Conservation (phyloP, 164 flowering plant species). For the Protea cynaroides region DNA sequence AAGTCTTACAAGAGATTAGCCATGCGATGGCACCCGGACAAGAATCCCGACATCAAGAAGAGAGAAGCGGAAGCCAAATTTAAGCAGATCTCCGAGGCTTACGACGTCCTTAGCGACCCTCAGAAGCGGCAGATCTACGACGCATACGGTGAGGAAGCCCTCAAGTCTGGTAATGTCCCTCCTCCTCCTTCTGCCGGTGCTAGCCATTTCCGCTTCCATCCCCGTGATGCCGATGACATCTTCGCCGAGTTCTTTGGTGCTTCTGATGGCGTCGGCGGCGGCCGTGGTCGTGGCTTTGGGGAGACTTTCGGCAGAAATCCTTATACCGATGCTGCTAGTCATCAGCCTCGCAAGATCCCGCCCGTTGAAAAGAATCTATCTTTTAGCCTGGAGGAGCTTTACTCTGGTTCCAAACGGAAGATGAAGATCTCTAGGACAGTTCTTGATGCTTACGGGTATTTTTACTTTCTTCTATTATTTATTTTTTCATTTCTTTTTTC, state of each 20-base stretch:
- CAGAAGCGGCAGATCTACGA: conserved; percentile 90
- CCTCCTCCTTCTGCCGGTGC: conserved; percentile 18
- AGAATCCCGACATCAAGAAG: conserved; percentile 40
- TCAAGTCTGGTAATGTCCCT: conserved; percentile 59
- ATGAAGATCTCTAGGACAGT: conserved; percentile 65
- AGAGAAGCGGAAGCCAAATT: conserved; percentile 69
- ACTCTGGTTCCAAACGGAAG: conserved; percentile 61
- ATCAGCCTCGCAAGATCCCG: conserved; percentile 42
- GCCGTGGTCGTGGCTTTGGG: background rate
- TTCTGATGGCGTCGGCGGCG: conserved; percentile 24
- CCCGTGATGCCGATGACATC: conserved; percentile 69
- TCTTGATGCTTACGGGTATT: conserved; percentile 51
- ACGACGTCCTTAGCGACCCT: conserved; percentile 70
- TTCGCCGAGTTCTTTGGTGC: conserved; percentile 61
- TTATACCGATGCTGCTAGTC: conserved; percentile 14
- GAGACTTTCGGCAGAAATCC: no score
- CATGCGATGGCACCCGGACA: conserved; percentile 87
- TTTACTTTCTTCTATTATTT: background rate
- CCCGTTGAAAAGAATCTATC: conserved; percentile 60
- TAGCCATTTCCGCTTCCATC: conserved; percentile 41
- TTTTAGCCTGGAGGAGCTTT: conserved; percentile 69
- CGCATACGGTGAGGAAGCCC: conserved; percentile 65
- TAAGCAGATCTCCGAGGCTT: conserved; percentile 79
- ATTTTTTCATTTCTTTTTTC: background rate
- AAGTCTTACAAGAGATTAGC: conserved; percentile 66